Base-by-base conservation (phyloP, 331 rosid genomes). In the Quercus lobata region DNA sequence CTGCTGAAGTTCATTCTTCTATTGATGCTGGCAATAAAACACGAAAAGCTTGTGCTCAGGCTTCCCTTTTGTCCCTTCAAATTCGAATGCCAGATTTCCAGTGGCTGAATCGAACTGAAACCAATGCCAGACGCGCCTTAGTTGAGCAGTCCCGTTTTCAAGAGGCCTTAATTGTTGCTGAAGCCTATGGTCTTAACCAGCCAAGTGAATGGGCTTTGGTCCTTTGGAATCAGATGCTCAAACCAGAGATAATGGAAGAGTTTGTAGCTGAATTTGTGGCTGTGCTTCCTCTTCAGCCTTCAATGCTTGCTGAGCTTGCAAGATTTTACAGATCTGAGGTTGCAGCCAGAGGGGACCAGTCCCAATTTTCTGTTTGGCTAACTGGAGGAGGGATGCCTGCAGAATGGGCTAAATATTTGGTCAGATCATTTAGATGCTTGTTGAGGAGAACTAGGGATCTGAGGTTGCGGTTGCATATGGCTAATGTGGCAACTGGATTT, bases 21-120 rank as follows among this genome's bases (percentile, higher is more conserved):
- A 90, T 95, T 17, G 99, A 95, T 82, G 97, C 99, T 80, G 99
- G 99, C 84, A 95, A 93, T 84, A 95, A 92, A 88, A 91, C 99
- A 57, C 92, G 97, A 7, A 74, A 74, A 58, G 92, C 91, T 71
- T 93, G 98, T 79, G 99, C 97, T 76, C 99, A 91, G 89, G 98
- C 99, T 75, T 90, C 97, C 83, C 94, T 95, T 60, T 81, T 95
- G 83, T 93, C 97, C 29, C 97, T 95, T 75, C 99, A 95, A 77
- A 95, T 95, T 81, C 91, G 97, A 34, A 95, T 93, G 97, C 99
- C 97, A 34, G 99, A 95, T 82, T 87, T 90, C 76, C 92, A 87
- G 69, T 95, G 99, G 97, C 91, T 95, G 44, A 82, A 87, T 84
- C 90, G 68, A 70, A 87, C 96, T 16, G 96, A 91, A 84, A 95